These are phyloP conservation scores for Agarophyton chilense DNA, from an alignment of 23 red algal species.

Conservation along the genomic window DNA sequence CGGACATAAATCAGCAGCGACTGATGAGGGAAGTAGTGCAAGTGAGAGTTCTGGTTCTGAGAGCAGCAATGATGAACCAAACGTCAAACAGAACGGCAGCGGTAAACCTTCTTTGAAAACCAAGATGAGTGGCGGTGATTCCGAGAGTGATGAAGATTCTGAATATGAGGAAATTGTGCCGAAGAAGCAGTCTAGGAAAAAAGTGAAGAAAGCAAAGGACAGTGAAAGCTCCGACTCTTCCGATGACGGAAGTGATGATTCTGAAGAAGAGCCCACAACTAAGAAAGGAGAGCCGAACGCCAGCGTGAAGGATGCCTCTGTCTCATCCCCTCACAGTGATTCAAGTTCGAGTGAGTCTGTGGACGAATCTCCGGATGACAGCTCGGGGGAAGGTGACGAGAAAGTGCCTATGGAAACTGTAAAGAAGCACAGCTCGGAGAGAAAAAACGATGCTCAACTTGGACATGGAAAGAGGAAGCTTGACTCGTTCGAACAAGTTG, in stretches of 20 bases:
- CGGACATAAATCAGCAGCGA: not conserved
- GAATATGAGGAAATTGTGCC: not conserved
- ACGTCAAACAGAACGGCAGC: not conserved
- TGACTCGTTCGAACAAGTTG: not conserved
- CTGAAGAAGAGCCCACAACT: not conserved
- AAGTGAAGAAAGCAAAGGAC: slow-evolving; percentile 4
- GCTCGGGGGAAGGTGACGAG: slow-evolving; percentile 15
- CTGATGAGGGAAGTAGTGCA: slow-evolving; percentile 31
- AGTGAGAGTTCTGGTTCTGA: slow-evolving; percentile 2
- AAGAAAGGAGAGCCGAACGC: not conserved
- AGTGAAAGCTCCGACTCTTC: slow-evolving; percentile 6
- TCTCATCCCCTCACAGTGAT: not conserved
- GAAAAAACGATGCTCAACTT: not conserved
- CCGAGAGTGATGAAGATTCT: not conserved
- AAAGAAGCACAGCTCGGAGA: not conserved
- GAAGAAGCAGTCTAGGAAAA: not conserved
- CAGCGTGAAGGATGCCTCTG: not conserved
- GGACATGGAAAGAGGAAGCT: slow-evolving; percentile 13
- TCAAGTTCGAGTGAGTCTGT: not conserved
- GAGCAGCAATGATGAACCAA: not conserved
- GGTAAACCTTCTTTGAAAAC: not conserved
- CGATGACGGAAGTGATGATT: slow-evolving; percentile 5
- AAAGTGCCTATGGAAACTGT: slow-evolving; percentile 40
- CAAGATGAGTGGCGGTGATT: not conserved
- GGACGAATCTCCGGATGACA: not conserved